Evolutionary conservation across 2,329 filamentous ascomycete genomes (phyloP).

Genomic region (Aspergillus pseudonomiae): DNA sequence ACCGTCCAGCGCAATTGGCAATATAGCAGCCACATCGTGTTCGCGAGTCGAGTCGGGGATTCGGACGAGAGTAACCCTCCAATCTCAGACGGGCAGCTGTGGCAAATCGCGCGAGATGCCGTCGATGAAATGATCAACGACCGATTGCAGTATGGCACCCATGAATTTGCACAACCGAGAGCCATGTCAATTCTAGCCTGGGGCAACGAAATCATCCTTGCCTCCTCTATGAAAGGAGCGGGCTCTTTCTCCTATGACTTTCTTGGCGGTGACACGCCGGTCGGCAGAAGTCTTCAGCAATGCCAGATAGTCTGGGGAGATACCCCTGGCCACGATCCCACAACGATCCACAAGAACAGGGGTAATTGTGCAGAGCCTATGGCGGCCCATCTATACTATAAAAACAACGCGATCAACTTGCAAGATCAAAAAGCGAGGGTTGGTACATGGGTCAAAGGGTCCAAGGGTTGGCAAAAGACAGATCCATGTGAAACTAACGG

Average conservation of each 20-base stretch:
- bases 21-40: no score
- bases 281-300: neutral
- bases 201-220: slow-evolving; percentile 11
- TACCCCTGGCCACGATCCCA: neutral
- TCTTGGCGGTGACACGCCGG: neutral
- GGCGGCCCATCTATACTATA: slow-evolving; percentile 10
- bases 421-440: neutral
- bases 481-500: no score
- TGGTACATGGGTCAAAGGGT: neutral
- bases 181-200: slow-evolving; percentile 13
- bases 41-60: no score
- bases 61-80: no score
- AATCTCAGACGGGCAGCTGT: slow-evolving; percentile 3
- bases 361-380: slow-evolving; percentile 5
- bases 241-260: slow-evolving; percentile 3
- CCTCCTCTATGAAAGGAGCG: slow-evolving; percentile 8
- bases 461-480: no score
- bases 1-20: no score
- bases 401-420: neutral
- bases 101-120: slow-evolving; percentile 16
- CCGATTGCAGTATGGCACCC: neutral
- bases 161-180: no score
- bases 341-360: neutral
- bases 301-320: slow-evolving; percentile 6
- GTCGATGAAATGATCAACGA: slow-evolving; percentile 4